A percentile compares a stretch with the other conserved stretches of the same genome.
Conservation (phyloP, 2,329 filamentous ascomycete genomes). For the Thermomyces lanuginosus region DNA sequence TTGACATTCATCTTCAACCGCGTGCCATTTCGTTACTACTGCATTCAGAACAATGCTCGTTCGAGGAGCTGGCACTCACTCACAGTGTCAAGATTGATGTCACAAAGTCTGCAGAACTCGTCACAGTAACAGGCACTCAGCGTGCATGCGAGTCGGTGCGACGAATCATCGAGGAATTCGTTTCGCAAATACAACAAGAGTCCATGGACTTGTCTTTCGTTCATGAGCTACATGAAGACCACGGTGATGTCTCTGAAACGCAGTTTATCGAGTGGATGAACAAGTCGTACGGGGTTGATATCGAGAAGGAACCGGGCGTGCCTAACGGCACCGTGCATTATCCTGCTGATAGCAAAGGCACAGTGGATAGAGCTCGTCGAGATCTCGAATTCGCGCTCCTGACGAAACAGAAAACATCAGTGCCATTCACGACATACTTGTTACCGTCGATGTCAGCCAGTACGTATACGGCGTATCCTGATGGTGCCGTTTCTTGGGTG, state of each 20-base stretch:
- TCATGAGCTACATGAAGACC: conserved; percentile 5
- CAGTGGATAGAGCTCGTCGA: conserved; percentile 19
- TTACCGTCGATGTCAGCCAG: conserved; percentile 13
- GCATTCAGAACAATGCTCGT: conserved; percentile 18
- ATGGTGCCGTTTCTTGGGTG: conserved; percentile 14
- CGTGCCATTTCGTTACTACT: conserved; percentile 16
- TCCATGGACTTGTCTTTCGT: conserved; percentile 12
- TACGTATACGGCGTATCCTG: conserved; percentile 12
- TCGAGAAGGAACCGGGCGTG: conserved; percentile 10
- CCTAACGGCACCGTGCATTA: conserved; percentile 16
- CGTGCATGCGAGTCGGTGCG: conserved; percentile 18
- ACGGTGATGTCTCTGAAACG: conserved; percentile 9
- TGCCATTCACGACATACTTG: conserved; percentile 21
- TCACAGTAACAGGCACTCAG: conserved; percentile 21
- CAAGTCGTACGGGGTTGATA: conserved; percentile 15
- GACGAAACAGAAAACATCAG: conserved; percentile 8
- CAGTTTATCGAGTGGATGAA: conserved; percentile 20
- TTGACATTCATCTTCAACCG: conserved; percentile 18
- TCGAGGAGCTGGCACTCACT: conserved; percentile 20
- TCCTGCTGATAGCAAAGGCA: conserved; percentile 16
- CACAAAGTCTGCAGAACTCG: conserved; percentile 15
- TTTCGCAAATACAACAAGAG: conserved; percentile 15
- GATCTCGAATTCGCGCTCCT: conserved; percentile 18
- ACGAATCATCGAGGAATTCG: conserved; percentile 17
- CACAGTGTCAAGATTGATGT: conserved; percentile 23